These are phyloP conservation scores for Austroboletus festivus DNA, from an alignment of 768 basidiomycete genomes.

Conservation along the genomic window DNA sequence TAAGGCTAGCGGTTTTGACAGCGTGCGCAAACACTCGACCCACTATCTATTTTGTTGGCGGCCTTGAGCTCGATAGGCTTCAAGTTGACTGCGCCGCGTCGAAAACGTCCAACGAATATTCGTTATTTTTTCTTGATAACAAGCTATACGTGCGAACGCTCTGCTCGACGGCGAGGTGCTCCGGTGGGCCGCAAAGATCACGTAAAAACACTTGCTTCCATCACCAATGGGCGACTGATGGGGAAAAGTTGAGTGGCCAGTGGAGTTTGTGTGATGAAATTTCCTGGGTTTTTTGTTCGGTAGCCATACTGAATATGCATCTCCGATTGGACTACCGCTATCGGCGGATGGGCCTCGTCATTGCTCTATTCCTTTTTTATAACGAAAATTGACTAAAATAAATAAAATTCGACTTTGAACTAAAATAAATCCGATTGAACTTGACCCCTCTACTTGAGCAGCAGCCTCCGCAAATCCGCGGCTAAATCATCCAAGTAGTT, in stretches of 20 bases:
- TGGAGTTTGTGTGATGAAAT: background rate
- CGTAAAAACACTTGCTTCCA: slow-evolving; percentile 12
- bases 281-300: background rate
- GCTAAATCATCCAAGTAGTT: background rate
- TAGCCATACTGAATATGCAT: background rate
- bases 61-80: slow-evolving; percentile 2
- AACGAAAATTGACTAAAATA: background rate
- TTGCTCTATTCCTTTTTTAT: background rate
- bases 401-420: background rate
- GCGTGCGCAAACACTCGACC: slow-evolving; percentile 22
- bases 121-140: slow-evolving; percentile 3
- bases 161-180: background rate
- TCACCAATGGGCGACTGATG: slow-evolving; percentile 2
- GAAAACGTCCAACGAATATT: slow-evolving; percentile 7
- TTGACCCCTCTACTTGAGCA: no score
- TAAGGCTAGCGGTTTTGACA: slow-evolving; percentile 17
- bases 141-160: slow-evolving; percentile 13
- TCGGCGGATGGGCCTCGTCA: background rate
- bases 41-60: slow-evolving; percentile 13
- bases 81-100: no score
- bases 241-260: slow-evolving; percentile 3
- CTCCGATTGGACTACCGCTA: slow-evolving; percentile 3
- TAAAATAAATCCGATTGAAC: no score
- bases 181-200: slow-evolving; percentile 5
- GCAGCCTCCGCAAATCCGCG: slow-evolving; percentile 18